Conservation (phyloP, 2,329 filamentous ascomycete genomes). For the Pseudofabraea citricarpa region DNA sequence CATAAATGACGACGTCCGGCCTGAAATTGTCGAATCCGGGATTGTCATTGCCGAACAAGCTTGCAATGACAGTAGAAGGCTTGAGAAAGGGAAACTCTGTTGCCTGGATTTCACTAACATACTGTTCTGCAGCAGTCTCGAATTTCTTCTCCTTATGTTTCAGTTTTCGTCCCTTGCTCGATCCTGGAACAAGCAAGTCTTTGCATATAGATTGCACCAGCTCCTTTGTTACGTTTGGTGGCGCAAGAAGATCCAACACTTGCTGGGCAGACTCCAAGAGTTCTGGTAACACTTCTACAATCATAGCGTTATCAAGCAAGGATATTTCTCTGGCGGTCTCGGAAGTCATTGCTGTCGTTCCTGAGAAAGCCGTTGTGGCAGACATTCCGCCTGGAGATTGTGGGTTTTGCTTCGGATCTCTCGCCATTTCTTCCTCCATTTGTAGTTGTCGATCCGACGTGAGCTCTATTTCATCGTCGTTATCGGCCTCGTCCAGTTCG, state of each 20-base stretch:
- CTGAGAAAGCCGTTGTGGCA: constrained; percentile 18
- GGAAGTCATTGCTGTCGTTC: constrained; percentile 17
- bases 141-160: constrained; percentile 14
- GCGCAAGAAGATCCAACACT: constrained; percentile 33
- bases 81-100: constrained; percentile 30
- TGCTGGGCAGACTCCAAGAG: constrained; percentile 28
- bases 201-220: constrained; percentile 25
- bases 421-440: background rate
- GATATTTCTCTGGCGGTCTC: constrained; percentile 16
- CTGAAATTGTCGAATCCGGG: constrained; percentile 23
- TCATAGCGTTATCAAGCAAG: constrained; percentile 29
- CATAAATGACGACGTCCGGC: constrained; percentile 33
- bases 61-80: constrained; percentile 22
- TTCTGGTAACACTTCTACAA: constrained; percentile 34
- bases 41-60: constrained; percentile 24
- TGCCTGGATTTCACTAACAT: constrained; percentile 4
- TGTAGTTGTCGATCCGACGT: too few species aligned
- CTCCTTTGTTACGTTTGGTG: constrained; percentile 20
- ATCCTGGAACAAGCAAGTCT: constrained; percentile 19
- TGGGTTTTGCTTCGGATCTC: background rate
- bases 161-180: constrained; percentile 11
- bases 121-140: constrained; percentile 8
- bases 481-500: constrained; percentile 3
- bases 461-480: background rate
- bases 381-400: constrained; percentile 15